Percentiles rank a stretch among this genome's conserved stretches.
Evolutionary conservation across 108 stramenopile species (phyloP).

Genomic region (Pinguiococcus pyrenoidosus): DNA sequence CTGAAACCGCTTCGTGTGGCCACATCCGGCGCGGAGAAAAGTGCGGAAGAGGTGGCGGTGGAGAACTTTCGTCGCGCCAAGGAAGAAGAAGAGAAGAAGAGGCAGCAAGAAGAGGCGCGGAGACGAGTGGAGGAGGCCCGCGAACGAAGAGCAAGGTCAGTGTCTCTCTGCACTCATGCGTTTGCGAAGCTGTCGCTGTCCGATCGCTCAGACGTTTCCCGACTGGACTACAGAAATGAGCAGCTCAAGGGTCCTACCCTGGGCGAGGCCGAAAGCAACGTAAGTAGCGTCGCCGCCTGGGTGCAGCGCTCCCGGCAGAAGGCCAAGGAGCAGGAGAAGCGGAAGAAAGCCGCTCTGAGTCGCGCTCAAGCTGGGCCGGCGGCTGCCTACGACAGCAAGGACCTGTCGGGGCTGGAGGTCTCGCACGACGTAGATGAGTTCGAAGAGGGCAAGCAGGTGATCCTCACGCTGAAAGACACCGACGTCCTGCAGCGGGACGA

Average conservation of each 20-base stretch:
- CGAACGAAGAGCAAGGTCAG: background rate
- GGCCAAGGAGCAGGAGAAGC: conserved; percentile 14
- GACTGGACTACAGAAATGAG: too few species aligned
- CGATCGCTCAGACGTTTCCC: too few species aligned
- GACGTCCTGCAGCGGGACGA: conserved; percentile 22
- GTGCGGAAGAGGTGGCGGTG: conserved; percentile 21
- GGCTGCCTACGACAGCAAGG: background rate
- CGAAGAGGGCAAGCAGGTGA: conserved; percentile 20
- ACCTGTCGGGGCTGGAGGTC: conserved; percentile 10
- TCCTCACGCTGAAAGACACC: conserved; percentile 26
- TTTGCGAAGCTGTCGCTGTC: background rate
- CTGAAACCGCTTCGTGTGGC: conserved; percentile 27
- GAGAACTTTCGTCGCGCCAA: conserved; percentile 22
- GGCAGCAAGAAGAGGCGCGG: conserved; percentile 13
- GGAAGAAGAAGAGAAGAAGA: conserved; percentile 11
- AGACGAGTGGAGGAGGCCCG: conserved; percentile 7
- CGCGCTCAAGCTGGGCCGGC: background rate
- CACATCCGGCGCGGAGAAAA: conserved; percentile 3
- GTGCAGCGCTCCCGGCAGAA: too few species aligned
- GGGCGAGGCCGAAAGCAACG: background rate
- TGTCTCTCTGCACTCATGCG: background rate
- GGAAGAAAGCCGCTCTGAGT: background rate
- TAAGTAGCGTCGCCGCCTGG: background rate
- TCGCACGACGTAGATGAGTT: conserved; percentile 16
- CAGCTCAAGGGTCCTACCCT: background rate